Evolutionary conservation across 495 filamentous ascomycete genomes (phyloP).

Genomic region (Aspergillus panamensis): DNA sequence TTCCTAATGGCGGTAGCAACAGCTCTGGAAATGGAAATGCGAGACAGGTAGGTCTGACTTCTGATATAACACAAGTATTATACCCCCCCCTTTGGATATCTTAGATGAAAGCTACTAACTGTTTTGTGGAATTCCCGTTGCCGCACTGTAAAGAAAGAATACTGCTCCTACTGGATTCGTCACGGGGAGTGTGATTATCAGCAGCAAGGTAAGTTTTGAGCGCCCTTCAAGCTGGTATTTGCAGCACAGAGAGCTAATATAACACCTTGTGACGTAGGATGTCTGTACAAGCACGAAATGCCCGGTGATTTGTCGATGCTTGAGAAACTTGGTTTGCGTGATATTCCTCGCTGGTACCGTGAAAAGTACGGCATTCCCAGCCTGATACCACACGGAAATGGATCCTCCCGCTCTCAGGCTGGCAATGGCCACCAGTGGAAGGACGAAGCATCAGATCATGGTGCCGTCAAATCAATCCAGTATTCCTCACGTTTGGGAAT

Average conservation of each 20-base stretch:
- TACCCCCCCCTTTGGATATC: neutral
- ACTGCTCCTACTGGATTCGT: slow-evolving; percentile 84
- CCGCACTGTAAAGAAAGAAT: slow-evolving; percentile 58
- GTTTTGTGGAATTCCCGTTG: slow-evolving; percentile 8
- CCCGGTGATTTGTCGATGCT: slow-evolving; percentile 59
- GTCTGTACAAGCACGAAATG: slow-evolving; percentile 85
- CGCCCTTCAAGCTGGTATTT: neutral
- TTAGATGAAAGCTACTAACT: slow-evolving; percentile 9
- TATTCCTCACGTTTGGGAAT: slow-evolving; percentile 20
- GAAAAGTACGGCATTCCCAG: slow-evolving; percentile 41
- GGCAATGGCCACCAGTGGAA: slow-evolving; percentile 17
- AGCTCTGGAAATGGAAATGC: slow-evolving; percentile 6
- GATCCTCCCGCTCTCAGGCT: slow-evolving; percentile 17
- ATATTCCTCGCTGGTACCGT: slow-evolving; percentile 55
- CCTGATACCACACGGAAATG: slow-evolving; percentile 21
- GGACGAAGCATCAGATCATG: slow-evolving; percentile 22
- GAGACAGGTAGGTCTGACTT: slow-evolving; percentile 24
- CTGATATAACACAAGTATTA: neutral
- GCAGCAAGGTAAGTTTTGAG: slow-evolving; percentile 54
- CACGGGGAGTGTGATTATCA: slow-evolving; percentile 79
- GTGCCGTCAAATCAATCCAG: slow-evolving; percentile 20
- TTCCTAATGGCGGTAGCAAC: slow-evolving; percentile 9
- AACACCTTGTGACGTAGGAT: slow-evolving; percentile 42
- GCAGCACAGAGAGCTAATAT: slow-evolving; percentile 4
- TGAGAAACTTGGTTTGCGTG: slow-evolving; percentile 56